Base-by-base conservation (phyloP, 2,329 filamentous ascomycete species). In the Scolecobasidium constrictum region DNA sequence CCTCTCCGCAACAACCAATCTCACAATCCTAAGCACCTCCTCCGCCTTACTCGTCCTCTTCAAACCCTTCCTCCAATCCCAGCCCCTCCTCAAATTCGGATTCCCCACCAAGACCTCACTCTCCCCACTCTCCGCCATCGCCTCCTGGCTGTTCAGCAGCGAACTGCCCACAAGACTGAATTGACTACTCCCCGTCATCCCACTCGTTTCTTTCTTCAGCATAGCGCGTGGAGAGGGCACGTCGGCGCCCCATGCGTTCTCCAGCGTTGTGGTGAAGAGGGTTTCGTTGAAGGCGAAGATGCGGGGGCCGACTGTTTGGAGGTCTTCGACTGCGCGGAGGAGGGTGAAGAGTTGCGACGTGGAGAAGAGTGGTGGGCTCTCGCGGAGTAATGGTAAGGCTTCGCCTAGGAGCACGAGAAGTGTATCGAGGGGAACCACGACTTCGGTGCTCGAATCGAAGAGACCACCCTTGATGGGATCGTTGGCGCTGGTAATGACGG, bases 381-480 rank as follows among this genome's bases (percentile, higher is more conserved):
- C 69, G 53, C 80, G 77, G 47, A 93, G 67, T 47, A 94, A 85
- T 2, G 86, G 75, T 3, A 90, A 75, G 0, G 81, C 78, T 63
- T 96, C 90, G 40, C 86, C 88, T 1, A 96, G 72, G 12, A 96
- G 69, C 3, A 83, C 78, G 6, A 95, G 69, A 17, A 96, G 64
- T 41, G 88, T 88, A 53, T 96, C 90, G 48, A 93, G 84, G 52
- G 85, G 85, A 15, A 95, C 83, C 5, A 94, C 86, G 1, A 85
- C 80, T 54, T 88, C 83, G 11, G 84, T 76, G 15, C 77, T 74
- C 18, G 80, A 78, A 56, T 96, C 88, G 58, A 87, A 94, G 2
- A 95, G 69, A 1, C 90, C 90, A 43, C 90, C 90, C 45, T 85
- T 83, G 52, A 96, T 94, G 56, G 86, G 90, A 59, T 94, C 87